Percentiles rank a stretch among this genome's conserved stretches.
Conservation (phyloP, 2,329 filamentous ascomycete species). For the Arthrinium phaeospermum region DNA sequence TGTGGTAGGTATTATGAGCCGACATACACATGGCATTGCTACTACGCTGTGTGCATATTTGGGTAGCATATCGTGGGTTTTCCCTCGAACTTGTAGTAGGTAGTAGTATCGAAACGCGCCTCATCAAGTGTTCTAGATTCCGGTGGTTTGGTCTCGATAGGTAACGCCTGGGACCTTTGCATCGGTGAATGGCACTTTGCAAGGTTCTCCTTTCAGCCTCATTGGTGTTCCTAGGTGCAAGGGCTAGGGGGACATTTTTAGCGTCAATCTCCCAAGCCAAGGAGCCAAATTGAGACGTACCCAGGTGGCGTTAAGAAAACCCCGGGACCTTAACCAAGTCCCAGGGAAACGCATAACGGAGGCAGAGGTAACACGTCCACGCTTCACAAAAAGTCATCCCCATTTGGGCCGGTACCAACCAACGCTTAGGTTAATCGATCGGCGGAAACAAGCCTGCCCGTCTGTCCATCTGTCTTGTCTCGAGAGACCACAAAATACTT, state of each 20-base stretch:
- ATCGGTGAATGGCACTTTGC: not conserved
- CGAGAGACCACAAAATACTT: constrained; percentile 1
- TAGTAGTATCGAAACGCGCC: not conserved
- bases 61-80: not conserved
- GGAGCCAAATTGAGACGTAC: not conserved
- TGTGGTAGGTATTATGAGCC: not conserved
- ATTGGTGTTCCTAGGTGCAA: not conserved
- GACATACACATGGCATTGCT: not conserved
- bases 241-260: not conserved
- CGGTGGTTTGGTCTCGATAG: not conserved
- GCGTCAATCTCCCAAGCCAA: constrained; percentile 11
- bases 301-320: constrained; percentile 3
- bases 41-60: not conserved
- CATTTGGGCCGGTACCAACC: not conserved
- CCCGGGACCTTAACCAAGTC: not conserved
- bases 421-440: constrained; percentile 9
- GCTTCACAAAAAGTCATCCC: constrained; percentile 15
- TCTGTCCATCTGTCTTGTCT: not conserved
- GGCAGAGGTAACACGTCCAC: constrained; percentile 8
- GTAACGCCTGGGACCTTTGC: not conserved
- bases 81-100: not conserved
- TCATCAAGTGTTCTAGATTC: not conserved
- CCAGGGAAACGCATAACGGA: not conserved
- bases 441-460: not conserved
- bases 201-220: constrained; percentile 15